Percentiles rank a stretch among this genome's conserved stretches.
Conservation (phyloP, 345 rosid species). For the Rhizophora apiculata region DNA sequence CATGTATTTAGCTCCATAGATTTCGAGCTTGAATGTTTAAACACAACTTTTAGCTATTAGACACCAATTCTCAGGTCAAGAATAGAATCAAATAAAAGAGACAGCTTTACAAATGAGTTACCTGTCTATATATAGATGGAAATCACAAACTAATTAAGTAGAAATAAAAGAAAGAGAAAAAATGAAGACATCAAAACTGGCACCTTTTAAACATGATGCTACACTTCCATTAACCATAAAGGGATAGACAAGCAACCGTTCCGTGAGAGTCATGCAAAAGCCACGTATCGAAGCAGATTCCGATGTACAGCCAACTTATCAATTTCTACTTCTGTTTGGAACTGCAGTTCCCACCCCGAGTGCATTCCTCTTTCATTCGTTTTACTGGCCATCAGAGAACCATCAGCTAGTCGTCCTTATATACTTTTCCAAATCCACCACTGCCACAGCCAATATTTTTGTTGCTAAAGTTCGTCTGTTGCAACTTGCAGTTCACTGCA, state of each 20-base stretch:
- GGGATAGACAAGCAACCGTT: constrained; percentile 86
- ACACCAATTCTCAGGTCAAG: not conserved
- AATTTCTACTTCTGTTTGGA: constrained; percentile 92
- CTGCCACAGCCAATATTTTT: constrained; percentile 67
- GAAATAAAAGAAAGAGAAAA: not conserved
- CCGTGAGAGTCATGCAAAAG: constrained; percentile 95
- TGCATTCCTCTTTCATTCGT: constrained; percentile 85
- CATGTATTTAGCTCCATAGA: not conserved
- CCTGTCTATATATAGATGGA: not conserved
- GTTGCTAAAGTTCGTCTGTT: constrained; percentile 70
- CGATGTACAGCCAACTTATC: constrained; percentile 97
- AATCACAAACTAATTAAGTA: not conserved
- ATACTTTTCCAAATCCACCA: constrained; percentile 92
- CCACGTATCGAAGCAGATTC: constrained; percentile 81
- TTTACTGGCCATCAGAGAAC: constrained; percentile 77
- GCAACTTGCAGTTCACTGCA: constrained; percentile 89
- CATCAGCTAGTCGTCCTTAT: constrained; percentile 77
- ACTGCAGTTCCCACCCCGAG: constrained; percentile 84
- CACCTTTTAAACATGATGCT: constrained; percentile 93
- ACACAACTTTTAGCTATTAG: not conserved
- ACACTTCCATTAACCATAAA: constrained; percentile 92
- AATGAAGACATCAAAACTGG: not conserved
- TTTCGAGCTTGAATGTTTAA: not conserved
- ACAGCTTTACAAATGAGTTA: too few species aligned
- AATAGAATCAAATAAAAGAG: not conserved